phyloP scores from a whole-genome alignment of 257 asterid genomes.

The Capsicum rhomboideum region DNA sequence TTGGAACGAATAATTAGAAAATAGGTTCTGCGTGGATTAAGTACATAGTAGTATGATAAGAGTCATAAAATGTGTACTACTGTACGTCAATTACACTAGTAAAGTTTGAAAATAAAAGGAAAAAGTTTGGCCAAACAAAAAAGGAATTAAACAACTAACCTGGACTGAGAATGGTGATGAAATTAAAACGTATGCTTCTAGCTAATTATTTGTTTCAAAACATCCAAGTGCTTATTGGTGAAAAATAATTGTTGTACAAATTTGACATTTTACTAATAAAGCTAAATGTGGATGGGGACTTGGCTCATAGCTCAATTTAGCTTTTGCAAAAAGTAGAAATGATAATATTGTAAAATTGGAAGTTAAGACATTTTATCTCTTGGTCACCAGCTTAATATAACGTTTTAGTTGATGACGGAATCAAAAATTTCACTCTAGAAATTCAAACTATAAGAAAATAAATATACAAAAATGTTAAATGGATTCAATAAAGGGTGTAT shows the following conservation, averaged over 20 bases:
- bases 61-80: not conserved
- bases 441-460: no score
- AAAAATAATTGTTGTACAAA: not conserved
- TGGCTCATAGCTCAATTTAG: not conserved
- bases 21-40: not conserved
- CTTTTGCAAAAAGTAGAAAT: not conserved
- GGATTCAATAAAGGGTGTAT: no score
- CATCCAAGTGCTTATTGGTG: not conserved
- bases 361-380: not conserved
- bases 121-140: not conserved
- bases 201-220: not conserved
- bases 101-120: not conserved
- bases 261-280: not conserved
- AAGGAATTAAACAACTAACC: slow-evolving; percentile 3
- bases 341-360: not conserved
- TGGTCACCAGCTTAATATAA: not conserved
- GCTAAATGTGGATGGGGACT: not conserved
- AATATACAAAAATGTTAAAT: no score
- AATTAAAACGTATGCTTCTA: not conserved
- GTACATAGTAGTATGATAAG: not conserved
- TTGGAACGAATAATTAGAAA: not conserved
- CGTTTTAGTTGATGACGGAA: not conserved
- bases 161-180: slow-evolving; percentile 2
- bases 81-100: not conserved
- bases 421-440: not conserved